phyloP scores from a whole-genome alignment of 805 yeast species.

The Yarrowia osloensis region DNA sequence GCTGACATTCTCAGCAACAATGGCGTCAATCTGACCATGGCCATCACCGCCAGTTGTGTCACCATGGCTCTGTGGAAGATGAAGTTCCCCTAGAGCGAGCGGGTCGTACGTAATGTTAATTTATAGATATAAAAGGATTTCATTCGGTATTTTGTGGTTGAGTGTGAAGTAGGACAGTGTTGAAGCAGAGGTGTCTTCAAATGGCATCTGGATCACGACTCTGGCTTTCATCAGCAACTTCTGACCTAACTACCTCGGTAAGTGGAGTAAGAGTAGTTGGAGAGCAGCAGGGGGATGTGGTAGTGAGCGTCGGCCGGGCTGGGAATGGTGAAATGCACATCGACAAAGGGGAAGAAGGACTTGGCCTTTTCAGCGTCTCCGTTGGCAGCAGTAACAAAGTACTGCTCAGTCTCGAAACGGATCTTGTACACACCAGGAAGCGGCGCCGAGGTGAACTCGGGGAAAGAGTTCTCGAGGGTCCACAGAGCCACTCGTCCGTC shows the following conservation, averaged over 20 bases:
- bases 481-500: constrained; percentile 83
- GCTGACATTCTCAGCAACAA: constrained; percentile 46
- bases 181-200: too few relatives aligned
- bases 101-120: neutral
- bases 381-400: constrained; percentile 47
- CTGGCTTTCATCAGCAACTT: too few relatives aligned
- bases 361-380: constrained; percentile 36
- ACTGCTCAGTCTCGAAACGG: constrained; percentile 72
- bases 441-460: constrained; percentile 45
- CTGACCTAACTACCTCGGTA: constrained; percentile 71
- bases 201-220: too few relatives aligned
- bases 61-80: constrained; percentile 40
- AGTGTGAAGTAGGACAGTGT: too few relatives aligned
- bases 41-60: constrained; percentile 40
- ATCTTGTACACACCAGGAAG: constrained; percentile 71
- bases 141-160: neutral
- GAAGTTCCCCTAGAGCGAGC: constrained; percentile 20
- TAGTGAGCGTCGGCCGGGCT: constrained; percentile 76
- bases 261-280: constrained; percentile 87
- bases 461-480: constrained; percentile 44
- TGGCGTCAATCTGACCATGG: constrained; percentile 46
- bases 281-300: constrained; percentile 82
- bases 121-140: neutral
- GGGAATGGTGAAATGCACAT: constrained; percentile 68
- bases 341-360: constrained; percentile 81